phyloP scores from a whole-genome alignment of 352 stramenopile genomes.

The Elongisporangium anandrum region DNA sequence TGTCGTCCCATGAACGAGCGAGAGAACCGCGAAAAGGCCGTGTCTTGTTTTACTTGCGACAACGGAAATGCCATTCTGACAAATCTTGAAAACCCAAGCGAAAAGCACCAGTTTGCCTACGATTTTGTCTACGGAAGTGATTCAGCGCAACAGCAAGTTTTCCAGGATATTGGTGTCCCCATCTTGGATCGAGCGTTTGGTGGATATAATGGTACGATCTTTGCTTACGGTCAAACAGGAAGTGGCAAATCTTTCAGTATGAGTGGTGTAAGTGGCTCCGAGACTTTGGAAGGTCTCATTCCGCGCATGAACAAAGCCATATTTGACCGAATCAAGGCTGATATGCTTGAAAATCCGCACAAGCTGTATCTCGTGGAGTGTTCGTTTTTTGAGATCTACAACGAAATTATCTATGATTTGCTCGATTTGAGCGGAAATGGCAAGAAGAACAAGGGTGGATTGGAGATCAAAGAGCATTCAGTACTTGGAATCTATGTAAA shows the following conservation, averaged over 20 bases:
- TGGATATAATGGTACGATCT: conserved; percentile 90
- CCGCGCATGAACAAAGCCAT: conserved; percentile 89
- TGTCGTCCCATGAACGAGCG: conserved; percentile 90
- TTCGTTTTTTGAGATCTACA: conserved; percentile 97
- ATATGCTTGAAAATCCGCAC: conserved; percentile 57
- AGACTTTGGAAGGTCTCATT: conserved; percentile 84
- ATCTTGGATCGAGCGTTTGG: conserved; percentile 81
- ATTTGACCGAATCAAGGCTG: conserved; percentile 77
- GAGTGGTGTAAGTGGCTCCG: conserved; percentile 61
- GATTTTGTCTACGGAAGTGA: conserved; percentile 87
- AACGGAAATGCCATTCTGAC: conserved; percentile 77
- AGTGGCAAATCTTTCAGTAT: conserved; percentile 89
- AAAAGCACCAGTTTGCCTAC: conserved; percentile 86
- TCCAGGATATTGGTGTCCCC: conserved; percentile 71
- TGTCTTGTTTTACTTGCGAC: conserved; percentile 66
- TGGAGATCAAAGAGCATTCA: conserved; percentile 93
- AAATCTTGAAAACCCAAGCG: conserved; percentile 74
- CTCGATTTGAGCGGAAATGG: conserved; percentile 82
- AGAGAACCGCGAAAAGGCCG: conserved; percentile 72
- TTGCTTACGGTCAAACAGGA: conserved; percentile 85
- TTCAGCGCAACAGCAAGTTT: conserved; percentile 67
- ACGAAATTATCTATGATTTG: conserved; percentile 95
- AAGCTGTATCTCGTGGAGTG: conserved; percentile 89
- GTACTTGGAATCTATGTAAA: conserved; percentile 94
- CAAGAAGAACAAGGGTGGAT: conserved; percentile 84